A percentile compares a stretch with the other conserved stretches of the same genome.
Evolutionary conservation across 495 filamentous ascomycete genomes (phyloP).

Genomic region (Pyrenula aspistea): DNA sequence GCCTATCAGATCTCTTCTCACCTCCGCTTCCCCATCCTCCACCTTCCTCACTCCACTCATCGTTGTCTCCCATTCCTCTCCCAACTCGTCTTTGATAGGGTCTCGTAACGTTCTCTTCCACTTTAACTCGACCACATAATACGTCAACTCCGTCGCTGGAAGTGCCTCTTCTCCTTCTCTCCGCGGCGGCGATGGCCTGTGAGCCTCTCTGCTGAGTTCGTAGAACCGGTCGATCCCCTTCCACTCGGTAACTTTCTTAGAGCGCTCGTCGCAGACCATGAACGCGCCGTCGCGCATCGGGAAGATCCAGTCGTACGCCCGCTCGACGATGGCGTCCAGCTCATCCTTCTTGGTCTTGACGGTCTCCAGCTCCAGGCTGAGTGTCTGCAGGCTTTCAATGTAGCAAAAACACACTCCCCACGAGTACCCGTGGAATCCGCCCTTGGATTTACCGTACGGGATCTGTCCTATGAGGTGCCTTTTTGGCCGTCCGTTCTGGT

Average conservation of each 20-base stretch:
- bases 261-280: background rate
- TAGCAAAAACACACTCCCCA: slow-evolving; percentile 10
- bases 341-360: slow-evolving; percentile 10
- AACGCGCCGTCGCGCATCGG: slow-evolving; percentile 2
- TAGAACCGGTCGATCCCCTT: background rate
- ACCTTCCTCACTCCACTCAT: background rate
- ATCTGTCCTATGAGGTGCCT: slow-evolving; percentile 1
- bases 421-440: background rate
- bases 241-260: background rate
- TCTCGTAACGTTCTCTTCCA: background rate
- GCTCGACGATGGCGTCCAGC: slow-evolving; percentile 8
- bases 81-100: background rate
- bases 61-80: background rate
- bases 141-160: background rate
- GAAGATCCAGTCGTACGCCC: slow-evolving; percentile 6
- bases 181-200: background rate
- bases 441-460: slow-evolving; percentile 4
- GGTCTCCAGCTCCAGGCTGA: slow-evolving; percentile 18
- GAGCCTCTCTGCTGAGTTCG: background rate
- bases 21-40: background rate
- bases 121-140: background rate
- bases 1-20: background rate
- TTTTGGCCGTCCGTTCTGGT: slow-evolving; percentile 5
- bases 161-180: background rate
- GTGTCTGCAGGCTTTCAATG: slow-evolving; percentile 6